Evolutionary conservation across 2,329 filamentous ascomycete genomes (phyloP).

Genomic region (Ascochyta fabae): DNA sequence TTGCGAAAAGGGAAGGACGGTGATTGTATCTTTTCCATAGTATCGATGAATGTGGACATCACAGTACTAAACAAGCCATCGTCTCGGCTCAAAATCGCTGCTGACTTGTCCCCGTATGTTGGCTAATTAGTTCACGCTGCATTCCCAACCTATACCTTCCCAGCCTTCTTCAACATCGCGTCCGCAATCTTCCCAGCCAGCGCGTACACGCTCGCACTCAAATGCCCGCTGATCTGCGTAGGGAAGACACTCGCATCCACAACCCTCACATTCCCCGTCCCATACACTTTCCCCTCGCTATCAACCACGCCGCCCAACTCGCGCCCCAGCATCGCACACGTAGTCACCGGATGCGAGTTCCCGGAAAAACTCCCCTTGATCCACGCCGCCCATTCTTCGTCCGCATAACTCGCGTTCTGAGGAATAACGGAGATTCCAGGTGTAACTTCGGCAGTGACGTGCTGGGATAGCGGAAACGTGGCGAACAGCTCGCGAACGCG

Average conservation of each 20-base stretch:
- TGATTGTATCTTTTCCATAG: no score
- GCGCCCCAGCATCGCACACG: slow-evolving; percentile 42
- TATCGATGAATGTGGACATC: no score
- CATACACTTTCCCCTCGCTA: slow-evolving; percentile 41
- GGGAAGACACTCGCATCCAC: slow-evolving; percentile 49
- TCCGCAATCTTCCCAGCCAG: slow-evolving; percentile 46
- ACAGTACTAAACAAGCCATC: no score
- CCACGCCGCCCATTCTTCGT: slow-evolving; percentile 33
- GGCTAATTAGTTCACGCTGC: no score
- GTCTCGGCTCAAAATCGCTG: no score
- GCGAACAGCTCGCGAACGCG: slow-evolving; percentile 40
- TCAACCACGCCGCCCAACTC: slow-evolving; percentile 47
- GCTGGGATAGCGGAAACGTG: slow-evolving; percentile 32
- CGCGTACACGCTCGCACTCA: slow-evolving; percentile 47
- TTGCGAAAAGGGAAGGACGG: slow-evolving; percentile 15
- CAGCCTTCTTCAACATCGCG: slow-evolving; percentile 19
- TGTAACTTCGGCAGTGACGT: slow-evolving; percentile 27
- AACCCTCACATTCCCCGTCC: slow-evolving; percentile 44
- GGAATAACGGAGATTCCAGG: slow-evolving; percentile 35
- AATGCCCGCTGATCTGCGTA: slow-evolving; percentile 45
- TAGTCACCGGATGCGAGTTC: slow-evolving; percentile 45
- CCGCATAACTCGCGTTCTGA: slow-evolving; percentile 20
- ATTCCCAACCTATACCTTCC: neutral
- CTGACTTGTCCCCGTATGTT: no score
- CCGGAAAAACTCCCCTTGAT: slow-evolving; percentile 25